Evolutionary conservation across 1,284 basidiomycete species (phyloP), one percentile per base, ranked within the genome.

Genomic region (Ustilago vetiveriae): DNA sequence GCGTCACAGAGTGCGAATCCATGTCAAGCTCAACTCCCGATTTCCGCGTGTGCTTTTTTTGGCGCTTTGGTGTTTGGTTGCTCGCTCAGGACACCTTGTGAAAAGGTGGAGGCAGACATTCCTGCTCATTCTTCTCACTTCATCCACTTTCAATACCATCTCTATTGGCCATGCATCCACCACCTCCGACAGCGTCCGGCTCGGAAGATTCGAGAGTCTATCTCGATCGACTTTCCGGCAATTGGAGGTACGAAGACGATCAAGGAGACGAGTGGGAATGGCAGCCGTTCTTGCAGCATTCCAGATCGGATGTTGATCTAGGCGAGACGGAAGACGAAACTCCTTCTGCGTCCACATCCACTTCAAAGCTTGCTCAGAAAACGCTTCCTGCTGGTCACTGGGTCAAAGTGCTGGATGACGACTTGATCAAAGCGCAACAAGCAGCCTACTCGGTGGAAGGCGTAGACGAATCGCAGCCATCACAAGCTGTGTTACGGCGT

Each of bases 401-500:
- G 3, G 85, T 97, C 2, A 86, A 85, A 26, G 94, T 93, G 14
- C 91, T 96, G 7, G 92, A 97, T 80, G 93, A 97, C 85, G 88
- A 89, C 84, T 92, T 92, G 81, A 80, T 88, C 22, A 21, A 33
- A 0, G 51, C 65, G 10, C 49, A 64, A 40, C 47, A 53, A 32
- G 64, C 62, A 36, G 55, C 54, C 24, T 72, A 63, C 50, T 69
- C 66, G 5, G 56, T 65, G 11, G 53, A 56, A 6, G 65, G 66
- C 1, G 70, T 54, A 9, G 58, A 72, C 51, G 65, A 68, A 41
- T 40, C 48, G 10, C 29, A 36, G 22, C 52, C 50, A 9, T 24
- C 59, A 14, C 49, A 58, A 35, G 53, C 75, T 24, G 54, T 72
- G 8, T 56, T 58, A 17, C 55, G 70, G 21, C 55, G 58, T 44